Percentiles rank a stretch among this genome's conserved stretches.
Conservation (phyloP, 768 basidiomycete genomes). For the Tulasnella sp. region DNA sequence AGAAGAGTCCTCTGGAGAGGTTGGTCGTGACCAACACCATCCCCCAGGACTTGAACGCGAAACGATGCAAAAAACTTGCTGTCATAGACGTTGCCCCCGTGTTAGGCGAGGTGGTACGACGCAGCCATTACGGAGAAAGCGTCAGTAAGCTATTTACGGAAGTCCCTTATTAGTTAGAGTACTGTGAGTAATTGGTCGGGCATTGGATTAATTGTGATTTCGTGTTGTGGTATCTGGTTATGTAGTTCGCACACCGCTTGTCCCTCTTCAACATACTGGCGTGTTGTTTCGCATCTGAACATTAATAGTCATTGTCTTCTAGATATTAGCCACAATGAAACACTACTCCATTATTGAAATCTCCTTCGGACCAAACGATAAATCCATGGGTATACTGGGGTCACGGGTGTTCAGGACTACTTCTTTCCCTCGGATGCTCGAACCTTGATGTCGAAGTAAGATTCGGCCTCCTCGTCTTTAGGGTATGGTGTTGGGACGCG, state of each 20-base stretch:
- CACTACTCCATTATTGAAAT: neutral
- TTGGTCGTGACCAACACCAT: slow-evolving; percentile 98
- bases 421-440: neutral
- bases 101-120: slow-evolving; percentile 90
- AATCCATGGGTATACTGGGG: too few species aligned
- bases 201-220: neutral
- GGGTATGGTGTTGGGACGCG: neutral
- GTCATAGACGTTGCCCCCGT: slow-evolving; percentile 93
- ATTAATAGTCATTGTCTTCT: neutral
- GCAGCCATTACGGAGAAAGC: slow-evolving; percentile 96
- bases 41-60: slow-evolving; percentile 77
- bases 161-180: slow-evolving; percentile 61
- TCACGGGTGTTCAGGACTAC: neutral
- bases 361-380: too few species aligned
- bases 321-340: neutral
- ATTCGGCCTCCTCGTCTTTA: neutral
- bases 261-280: neutral
- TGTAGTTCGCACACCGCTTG: neutral
- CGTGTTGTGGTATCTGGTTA: neutral
- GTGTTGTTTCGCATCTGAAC: neutral
- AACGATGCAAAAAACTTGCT: slow-evolving; percentile 72
- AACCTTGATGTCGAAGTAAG: neutral
- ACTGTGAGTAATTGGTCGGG: slow-evolving; percentile 3
- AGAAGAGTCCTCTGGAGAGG: slow-evolving; percentile 76
- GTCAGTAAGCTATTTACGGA: slow-evolving; percentile 86